phyloP scores from a whole-genome alignment of 1,284 basidiomycete genomes.

The Chiua sp. region DNA sequence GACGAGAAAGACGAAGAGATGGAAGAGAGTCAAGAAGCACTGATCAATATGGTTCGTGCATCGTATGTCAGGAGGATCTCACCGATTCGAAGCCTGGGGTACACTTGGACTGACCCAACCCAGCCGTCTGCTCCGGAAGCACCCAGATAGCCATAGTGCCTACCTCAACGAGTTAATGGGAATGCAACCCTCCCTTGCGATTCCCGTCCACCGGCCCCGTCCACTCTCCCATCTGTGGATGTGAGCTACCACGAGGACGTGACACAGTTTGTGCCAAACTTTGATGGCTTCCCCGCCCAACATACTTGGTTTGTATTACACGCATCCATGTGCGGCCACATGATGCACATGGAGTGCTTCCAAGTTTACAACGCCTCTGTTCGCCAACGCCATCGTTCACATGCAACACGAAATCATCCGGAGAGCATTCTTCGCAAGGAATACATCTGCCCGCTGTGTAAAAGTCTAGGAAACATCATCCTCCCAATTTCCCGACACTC shows the following conservation, averaged over 20 bases:
- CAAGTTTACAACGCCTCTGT: conserved; percentile 89
- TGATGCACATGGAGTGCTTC: conserved; percentile 98
- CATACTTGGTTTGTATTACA: conserved; percentile 87
- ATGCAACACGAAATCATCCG: conserved; percentile 94
- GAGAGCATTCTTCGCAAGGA: conserved; percentile 93
- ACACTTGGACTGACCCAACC: conserved; percentile 91
- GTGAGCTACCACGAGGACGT: conserved; percentile 56
- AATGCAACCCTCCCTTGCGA: conserved; percentile 63
- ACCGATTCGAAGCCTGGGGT: conserved; percentile 82
- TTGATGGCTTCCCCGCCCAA: conserved; percentile 77
- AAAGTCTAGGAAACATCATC: conserved; percentile 94
- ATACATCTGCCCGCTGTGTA: conserved; percentile 98
- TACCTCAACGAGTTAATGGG: conserved; percentile 81
- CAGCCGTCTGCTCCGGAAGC: conserved; percentile 83
- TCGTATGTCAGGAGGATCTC: conserved; percentile 97
- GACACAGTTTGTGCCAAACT: conserved; percentile 52
- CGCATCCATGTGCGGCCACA: conserved; percentile 92
- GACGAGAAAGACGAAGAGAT: conserved; percentile 64
- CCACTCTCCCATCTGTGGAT: conserved; percentile 60
- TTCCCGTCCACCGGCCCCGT: conserved; percentile 23
- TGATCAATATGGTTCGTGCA: conserved; percentile 89
- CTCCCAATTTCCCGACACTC: conserved; percentile 73
- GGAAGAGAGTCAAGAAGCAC: conserved; percentile 50
- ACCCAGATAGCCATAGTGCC: conserved; percentile 71
- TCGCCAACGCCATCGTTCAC: conserved; percentile 86